phyloP scores from a whole-genome alignment of 768 basidiomycete species.

The Tulasnella sp. region DNA sequence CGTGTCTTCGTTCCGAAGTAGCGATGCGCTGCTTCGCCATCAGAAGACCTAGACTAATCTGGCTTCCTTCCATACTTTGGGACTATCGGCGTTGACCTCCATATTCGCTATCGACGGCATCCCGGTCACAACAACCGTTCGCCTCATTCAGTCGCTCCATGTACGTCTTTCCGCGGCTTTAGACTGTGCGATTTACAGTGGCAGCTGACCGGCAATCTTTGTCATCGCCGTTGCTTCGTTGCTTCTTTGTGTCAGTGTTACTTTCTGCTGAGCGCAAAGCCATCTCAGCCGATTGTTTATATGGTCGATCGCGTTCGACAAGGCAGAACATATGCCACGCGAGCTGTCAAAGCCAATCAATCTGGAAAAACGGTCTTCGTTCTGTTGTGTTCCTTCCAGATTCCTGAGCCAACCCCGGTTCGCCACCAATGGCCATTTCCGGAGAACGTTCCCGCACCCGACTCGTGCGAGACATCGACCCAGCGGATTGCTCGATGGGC shows the following conservation, averaged over 20 bases:
- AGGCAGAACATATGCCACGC: constrained; percentile 48
- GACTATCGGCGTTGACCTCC: background rate
- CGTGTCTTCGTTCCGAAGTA: constrained; percentile 6
- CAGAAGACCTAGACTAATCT: background rate
- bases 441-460: constrained; percentile 38
- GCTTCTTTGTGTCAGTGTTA: constrained; percentile 45
- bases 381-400: constrained; percentile 73
- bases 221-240: background rate
- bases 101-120: background rate
- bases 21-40: background rate
- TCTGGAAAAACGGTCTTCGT: constrained; percentile 44
- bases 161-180: constrained; percentile 26
- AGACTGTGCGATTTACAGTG: constrained; percentile 13
- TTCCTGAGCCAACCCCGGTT: constrained; percentile 66
- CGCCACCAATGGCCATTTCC: constrained; percentile 60
- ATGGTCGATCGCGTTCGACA: constrained; percentile 64
- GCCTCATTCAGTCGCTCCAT: constrained; percentile 46
- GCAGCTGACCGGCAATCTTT: background rate
- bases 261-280: constrained; percentile 65
- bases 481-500: background rate
- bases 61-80: background rate
- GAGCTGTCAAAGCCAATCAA: constrained; percentile 39
- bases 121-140: background rate
- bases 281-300: constrained; percentile 63
- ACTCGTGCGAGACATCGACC: constrained; percentile 40